phyloP scores from a whole-genome alignment of 2,329 filamentous ascomycete species.

The Geosmithia flava region DNA sequence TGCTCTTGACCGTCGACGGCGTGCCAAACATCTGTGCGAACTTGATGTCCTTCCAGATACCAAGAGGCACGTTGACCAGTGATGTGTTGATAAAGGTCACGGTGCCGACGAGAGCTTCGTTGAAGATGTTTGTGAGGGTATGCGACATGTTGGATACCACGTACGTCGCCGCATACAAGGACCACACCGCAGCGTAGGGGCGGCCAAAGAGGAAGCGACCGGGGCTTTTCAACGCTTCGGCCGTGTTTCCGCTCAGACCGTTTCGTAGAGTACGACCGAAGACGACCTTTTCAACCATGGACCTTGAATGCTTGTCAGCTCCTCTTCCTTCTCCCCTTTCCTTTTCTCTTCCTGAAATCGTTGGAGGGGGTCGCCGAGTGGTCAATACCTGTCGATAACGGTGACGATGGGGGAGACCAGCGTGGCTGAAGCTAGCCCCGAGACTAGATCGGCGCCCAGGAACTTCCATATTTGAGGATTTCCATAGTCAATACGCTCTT shows the following conservation, averaged over 20 bases:
- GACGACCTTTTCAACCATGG: background rate
- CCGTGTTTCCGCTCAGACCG: background rate
- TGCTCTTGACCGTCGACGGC: background rate
- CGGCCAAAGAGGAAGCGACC: background rate
- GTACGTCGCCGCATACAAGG: background rate
- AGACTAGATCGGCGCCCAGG: background rate
- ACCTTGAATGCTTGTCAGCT: background rate
- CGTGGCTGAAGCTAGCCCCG: background rate
- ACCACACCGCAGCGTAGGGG: background rate
- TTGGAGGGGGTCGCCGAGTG: background rate
- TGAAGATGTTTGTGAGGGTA: background rate
- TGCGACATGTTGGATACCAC: background rate
- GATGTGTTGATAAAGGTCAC: background rate
- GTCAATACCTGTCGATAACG: background rate
- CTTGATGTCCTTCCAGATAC: slow-evolving; percentile 16
- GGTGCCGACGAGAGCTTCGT: background rate
- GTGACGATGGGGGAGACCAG: background rate
- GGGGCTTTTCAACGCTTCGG: background rate
- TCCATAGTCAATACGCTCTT: too few species aligned
- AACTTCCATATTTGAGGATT: background rate
- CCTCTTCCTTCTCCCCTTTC: background rate
- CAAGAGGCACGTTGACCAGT: slow-evolving; percentile 15
- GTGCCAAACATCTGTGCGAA: slow-evolving; percentile 16
- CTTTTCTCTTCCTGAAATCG: too few species aligned
- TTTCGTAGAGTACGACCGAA: background rate